Evolutionary conservation across 179 eudicot genomes (phyloP).

Genomic region (Silene noctiflora): DNA sequence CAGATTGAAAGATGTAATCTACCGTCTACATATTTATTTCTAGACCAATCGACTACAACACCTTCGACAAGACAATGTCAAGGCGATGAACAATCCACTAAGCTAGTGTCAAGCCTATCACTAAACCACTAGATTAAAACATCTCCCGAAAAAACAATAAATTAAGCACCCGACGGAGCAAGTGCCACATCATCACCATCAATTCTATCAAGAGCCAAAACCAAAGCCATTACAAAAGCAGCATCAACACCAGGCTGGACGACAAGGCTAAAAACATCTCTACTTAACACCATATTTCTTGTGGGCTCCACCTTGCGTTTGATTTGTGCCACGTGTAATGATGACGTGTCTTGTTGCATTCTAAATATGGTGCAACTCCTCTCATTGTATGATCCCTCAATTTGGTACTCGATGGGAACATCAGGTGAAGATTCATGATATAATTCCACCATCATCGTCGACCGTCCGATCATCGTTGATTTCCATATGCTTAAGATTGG

Average conservation of each 20-base stretch:
- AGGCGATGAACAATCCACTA: no score
- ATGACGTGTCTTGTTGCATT: conserved; percentile 6
- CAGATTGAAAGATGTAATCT: no score
- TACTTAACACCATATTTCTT: conserved; percentile 26
- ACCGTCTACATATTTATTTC: no score
- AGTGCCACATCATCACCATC: conserved; percentile 20
- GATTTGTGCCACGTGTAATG: conserved; percentile 15
- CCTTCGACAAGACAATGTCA: no score
- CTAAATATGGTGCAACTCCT: conserved; percentile 30
- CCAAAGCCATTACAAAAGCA: conserved; percentile 36
- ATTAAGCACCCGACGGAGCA: not conserved
- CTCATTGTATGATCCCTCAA: conserved; percentile 28
- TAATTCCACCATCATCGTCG: conserved; percentile 23
- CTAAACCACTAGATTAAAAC: no score
- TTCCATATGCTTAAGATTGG: conserved; percentile 26
- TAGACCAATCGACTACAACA: no score
- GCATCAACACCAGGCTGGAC: conserved; percentile 31
- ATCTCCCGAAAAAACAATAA: no score
- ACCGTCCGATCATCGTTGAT: conserved; percentile 35
- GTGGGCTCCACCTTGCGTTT: conserved; percentile 29
- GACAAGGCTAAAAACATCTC: conserved; percentile 33
- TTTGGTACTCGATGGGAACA: conserved; percentile 14
- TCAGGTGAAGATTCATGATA: not conserved
- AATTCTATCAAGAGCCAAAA: conserved; percentile 33
- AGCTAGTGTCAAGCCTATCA: no score